Base-by-base conservation (phyloP, 768 basidiomycete species). In the Heimioporus sp. region DNA sequence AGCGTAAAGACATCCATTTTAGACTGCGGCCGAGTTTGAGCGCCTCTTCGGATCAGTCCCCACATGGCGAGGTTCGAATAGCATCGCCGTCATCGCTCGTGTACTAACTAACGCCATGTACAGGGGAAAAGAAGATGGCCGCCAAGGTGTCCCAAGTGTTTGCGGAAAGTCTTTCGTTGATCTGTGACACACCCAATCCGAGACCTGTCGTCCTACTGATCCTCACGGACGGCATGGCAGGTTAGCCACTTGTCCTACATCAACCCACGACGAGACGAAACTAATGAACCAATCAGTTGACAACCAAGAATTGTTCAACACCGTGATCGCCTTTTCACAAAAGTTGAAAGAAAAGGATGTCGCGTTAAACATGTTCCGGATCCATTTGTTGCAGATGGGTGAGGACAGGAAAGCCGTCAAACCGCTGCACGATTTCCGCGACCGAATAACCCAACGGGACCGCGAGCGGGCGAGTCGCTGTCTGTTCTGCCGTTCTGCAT, bases 351-450 rank as follows among this genome's bases (percentile, higher is more conserved):
- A 3, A 15, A 38, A 47, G 44, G 2, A 20, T 7, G 39, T 65
- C 4, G 40, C 50, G 10, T 16, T 49, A 5, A 36, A 63, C 34
- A 55, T 63, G 61, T 60, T 65, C 58, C 58, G 58, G 2, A 58
- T 65, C 11, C 56, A 65, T 34, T 21, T 65, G 16, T 32, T 65
- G 41, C 63, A 65, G 46, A 60, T 65, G 55, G 63, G 63, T 1
- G 50, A 57, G 0, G 58, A 65, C 34, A 57, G 61, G 40, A 65
- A 44, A 20, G 64, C 50, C 12, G 56, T 63, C 49, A 34, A 51
- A 43, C 64, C 64, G 4, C 53, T 65, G 13, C 50, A 60, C 9
- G 58, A 60, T 41, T 57, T 65, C 48, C 58, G 56, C 32, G 61
- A 65, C 15, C 53, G 49, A 24, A 30, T 65, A 17, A 54, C 49